Evolutionary conservation across 306 rosid genomes (phyloP), one percentile per base, ranked within the genome.

Genomic region (Hippophae gyantsensis): DNA sequence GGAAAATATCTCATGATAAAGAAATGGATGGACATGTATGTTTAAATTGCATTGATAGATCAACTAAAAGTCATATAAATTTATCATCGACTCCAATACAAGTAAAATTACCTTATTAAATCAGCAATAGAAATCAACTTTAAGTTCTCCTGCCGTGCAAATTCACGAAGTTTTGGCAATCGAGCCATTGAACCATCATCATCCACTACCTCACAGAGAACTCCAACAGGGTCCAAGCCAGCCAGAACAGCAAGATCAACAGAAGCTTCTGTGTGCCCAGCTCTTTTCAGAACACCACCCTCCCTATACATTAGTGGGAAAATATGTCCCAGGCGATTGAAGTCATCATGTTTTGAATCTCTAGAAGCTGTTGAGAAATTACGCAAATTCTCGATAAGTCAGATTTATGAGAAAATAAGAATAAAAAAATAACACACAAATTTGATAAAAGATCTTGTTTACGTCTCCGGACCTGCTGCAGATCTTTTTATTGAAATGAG

Each of bases 141-240:
- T 82, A 92, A 80, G 61, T 84, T 88, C 67, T 85, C 86, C 14
- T 52, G 70, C 78, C 57, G 56, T 13, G 88, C 96, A 61, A 92
- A 88, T 64, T 81, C 62, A 25, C 88, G 90, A 82, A 92, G 99
- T 75, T 79, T 83, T 9, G 96, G 95, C 65, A 92, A 66, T 62
- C 99, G 81, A 64, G 99, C 99, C 99, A 92, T 88, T 73, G 96
- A 88, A 77, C 96, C 99, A 43, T 92, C 99, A 61, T 88, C 99
- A 73, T 92, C 99, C 42, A 92, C 99, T 68, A 92, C 68, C 79
- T 92, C 99, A 76, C 96, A 92, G 47, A 88, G 76, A 72, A 92
- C 78, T 60, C 79, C 87, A 13, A 72, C 86, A 2, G 99, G 95
- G 2, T 84, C 83, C 66, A 85, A 66, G 50, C 99, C 99, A 64